phyloP scores from a whole-genome alignment of 2,329 filamentous ascomycete species.

The Aspergillus tamarii region DNA sequence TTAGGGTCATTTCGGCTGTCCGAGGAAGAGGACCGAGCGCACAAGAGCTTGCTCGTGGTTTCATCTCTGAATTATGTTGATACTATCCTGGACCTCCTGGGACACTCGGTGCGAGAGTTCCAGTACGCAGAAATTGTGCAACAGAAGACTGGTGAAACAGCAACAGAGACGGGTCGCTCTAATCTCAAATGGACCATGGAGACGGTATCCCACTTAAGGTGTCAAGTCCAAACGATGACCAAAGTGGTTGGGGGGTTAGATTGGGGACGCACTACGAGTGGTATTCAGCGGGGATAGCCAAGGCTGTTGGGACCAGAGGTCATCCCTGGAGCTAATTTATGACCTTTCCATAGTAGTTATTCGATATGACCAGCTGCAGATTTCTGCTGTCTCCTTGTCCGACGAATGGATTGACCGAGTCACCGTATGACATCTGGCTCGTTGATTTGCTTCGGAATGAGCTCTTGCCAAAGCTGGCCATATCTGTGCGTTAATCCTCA shows the following conservation, averaged over 20 bases:
- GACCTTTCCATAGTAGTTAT: not conserved
- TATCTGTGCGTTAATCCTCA: not conserved
- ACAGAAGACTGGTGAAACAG: not conserved
- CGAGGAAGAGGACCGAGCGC: slow-evolving; percentile 2
- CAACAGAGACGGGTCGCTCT: slow-evolving; percentile 1
- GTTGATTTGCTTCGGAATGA: not conserved
- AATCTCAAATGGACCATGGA: slow-evolving; percentile 8
- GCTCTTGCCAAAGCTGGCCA: not conserved
- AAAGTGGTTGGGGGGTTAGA: not conserved
- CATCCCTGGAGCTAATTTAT: not conserved
- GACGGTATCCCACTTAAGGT: not conserved
- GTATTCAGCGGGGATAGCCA: not conserved
- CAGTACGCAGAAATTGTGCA: slow-evolving; percentile 7
- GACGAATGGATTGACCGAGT: not conserved
- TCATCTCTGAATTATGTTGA: not conserved
- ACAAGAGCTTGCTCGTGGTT: slow-evolving; percentile 2
- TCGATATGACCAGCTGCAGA: not conserved
- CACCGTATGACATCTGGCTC: not conserved
- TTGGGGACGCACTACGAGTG: not conserved
- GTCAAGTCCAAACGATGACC: slow-evolving; percentile 1
- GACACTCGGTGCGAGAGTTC: not conserved
- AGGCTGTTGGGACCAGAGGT: not conserved
- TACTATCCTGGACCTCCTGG: not conserved
- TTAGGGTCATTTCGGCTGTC: not conserved
- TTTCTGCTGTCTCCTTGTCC: not conserved